Evolutionary conservation across 768 basidiomycete species (phyloP).

Genomic region (Clitopilus hobsonii): DNA sequence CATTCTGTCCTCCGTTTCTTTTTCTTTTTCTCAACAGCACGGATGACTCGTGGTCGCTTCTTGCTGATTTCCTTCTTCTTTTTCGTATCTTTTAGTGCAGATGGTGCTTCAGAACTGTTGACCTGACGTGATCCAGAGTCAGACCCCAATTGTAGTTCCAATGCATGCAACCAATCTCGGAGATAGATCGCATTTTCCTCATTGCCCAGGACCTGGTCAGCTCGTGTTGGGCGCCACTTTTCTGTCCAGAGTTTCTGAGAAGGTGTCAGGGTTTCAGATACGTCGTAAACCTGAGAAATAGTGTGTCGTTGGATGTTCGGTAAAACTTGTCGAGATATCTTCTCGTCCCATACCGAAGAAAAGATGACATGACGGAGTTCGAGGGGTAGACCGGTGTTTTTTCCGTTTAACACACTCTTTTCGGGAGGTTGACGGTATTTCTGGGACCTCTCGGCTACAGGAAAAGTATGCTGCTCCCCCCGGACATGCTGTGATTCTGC

Average conservation of each 20-base stretch:
- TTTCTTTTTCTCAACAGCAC: conserved; percentile 50
- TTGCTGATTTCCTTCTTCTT: conserved; percentile 17
- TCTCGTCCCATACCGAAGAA: background rate
- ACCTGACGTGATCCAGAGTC: conserved; percentile 4
- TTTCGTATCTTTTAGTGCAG: conserved; percentile 23
- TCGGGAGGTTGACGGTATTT: background rate
- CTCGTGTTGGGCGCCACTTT: conserved; percentile 70
- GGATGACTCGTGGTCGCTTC: conserved; percentile 60
- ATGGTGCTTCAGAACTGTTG: conserved; percentile 16
- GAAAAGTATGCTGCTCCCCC: conserved; percentile 45
- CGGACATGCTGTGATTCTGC: conserved; percentile 54
- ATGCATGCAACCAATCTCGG: conserved; percentile 74
- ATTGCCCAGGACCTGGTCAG: conserved; percentile 77
- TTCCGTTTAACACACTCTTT: background rate
- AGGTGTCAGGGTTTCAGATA: conserved; percentile 5
- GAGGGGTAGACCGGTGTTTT: background rate
- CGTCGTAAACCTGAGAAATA: background rate
- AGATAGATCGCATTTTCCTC: conserved; percentile 65
- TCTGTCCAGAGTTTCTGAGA: conserved; percentile 60
- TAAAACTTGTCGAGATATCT: background rate
- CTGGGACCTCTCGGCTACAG: background rate
- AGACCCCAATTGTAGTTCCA: conserved; percentile 51
- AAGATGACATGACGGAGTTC: background rate
- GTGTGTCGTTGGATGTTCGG: conserved; percentile 9
- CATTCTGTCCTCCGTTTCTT: conserved; percentile 53